Evolutionary conservation across 2,329 filamentous ascomycete species (phyloP), one percentile per base, ranked within the genome.

Genomic region (Colletotrichum shisoi): DNA sequence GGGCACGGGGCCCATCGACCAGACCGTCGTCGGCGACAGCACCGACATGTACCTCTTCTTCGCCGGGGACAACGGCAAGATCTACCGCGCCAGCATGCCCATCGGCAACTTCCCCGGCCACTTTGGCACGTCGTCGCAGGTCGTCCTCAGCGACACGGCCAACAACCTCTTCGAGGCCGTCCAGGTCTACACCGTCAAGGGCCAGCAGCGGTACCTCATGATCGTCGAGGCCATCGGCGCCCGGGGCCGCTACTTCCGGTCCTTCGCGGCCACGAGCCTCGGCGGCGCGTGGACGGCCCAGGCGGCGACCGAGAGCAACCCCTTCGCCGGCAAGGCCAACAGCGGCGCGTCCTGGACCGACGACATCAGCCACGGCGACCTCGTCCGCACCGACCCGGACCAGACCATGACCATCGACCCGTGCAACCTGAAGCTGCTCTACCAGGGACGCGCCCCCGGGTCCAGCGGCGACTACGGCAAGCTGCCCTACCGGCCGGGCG

Each of bases 1-100:
- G 9, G 73, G 75, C 75, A 87, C 83, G 0, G 86, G 85, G 0
- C 73, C 79, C 12, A 89, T 91, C 68, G 87, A 90, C 74, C 87
- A 89, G 76, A 85, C 86, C 0, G 70, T 90, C 63, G 90, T 90
- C 69, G 86, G 85, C 46, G 88, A 90, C 74, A 76, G 76, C 73
- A 76, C 73, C 7, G 83, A 84, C 76, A 89, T 89, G 85, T 89
- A 89, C 71, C 79, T 91, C 4, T 91, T 90, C 83, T 90, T 90
- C 71, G 81, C 82, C 0, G 88, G 87, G 8, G 88, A 91, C 76
- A 89, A 90, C 69, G 88, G 88, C 74, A 84, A 83, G 52, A 87
- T 91, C 73, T 90, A 90, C 77, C 82, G 88, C 1, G 74, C 87
- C 59, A 84, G 81, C 73, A 90, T 89, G 85, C 81, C 88, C 44